Percentiles rank a stretch among this genome's conserved stretches.
phyloP scores from a whole-genome alignment of 31 red algal species.

The Porphyra umbilicalis region DNA sequence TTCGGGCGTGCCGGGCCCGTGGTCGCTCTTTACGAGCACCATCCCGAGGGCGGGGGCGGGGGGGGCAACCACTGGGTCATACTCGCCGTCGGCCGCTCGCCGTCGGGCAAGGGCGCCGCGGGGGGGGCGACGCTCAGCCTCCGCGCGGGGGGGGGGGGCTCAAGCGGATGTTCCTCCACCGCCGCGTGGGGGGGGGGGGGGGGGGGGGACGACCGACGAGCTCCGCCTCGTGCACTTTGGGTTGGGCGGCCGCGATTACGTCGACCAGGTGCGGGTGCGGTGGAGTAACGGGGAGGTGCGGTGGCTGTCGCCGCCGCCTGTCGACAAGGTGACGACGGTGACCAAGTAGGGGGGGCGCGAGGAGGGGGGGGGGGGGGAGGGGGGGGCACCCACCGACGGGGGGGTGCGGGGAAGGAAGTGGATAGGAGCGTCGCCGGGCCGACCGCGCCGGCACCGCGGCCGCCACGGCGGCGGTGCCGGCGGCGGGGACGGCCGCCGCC shows the following conservation, averaged over 20 bases:
- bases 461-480: no score
- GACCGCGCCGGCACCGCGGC: no score
- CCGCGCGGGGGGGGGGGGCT: not conserved
- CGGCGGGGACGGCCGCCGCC: no score
- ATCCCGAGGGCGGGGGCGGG: not conserved
- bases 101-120: not conserved
- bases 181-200: not conserved
- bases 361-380: no score
- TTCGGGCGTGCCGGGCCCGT: not conserved
- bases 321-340: no score
- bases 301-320: no score
- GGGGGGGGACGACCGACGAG: not conserved
- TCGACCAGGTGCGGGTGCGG: not conserved
- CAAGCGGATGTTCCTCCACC: not conserved
- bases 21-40: not conserved
- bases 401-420: no score
- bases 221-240: not conserved
- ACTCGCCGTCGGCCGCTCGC: not conserved
- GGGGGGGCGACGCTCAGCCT: not conserved
- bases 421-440: no score
- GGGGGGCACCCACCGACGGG: no score
- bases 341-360: no score
- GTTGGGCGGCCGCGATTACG: not conserved
- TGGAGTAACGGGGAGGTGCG: slow-evolving; percentile 16
- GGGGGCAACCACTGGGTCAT: not conserved